Evolutionary conservation across 306 rosid species (phyloP).

Genomic region (Vigna radiata): DNA sequence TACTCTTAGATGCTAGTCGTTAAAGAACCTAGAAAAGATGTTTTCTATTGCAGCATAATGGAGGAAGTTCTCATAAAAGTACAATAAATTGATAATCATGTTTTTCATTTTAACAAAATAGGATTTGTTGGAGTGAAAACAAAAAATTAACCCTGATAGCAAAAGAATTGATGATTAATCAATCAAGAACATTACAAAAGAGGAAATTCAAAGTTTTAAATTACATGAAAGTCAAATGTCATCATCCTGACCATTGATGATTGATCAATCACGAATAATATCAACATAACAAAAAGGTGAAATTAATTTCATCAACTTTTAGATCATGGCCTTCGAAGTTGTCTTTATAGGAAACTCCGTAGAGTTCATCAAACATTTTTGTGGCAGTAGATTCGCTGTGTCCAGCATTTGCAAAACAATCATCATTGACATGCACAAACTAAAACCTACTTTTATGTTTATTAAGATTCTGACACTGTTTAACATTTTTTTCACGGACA

Average conservation of each 20-base stretch:
- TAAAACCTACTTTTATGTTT: not conserved
- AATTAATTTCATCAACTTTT: not conserved
- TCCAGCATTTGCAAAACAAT: conserved; percentile 4
- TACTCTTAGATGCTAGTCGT: not conserved
- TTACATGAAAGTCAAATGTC: conserved; percentile 1
- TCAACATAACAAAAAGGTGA: not conserved
- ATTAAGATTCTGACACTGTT: not conserved
- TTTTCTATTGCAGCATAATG: not conserved
- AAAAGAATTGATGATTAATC: not conserved
- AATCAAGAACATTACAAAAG: not conserved
- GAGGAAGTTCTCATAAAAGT: not conserved
- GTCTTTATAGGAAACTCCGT: not conserved
- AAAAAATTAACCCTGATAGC: not conserved
- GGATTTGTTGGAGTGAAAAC: not conserved
- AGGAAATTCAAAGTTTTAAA: not conserved
- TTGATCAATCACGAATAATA: not conserved
- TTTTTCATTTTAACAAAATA: not conserved
- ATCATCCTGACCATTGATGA: not conserved
- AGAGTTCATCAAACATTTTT: not conserved
- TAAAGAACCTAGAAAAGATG: not conserved
- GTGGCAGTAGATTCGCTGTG: not conserved
- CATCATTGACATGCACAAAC: not conserved
- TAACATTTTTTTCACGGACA: not conserved
- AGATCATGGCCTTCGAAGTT: not conserved
- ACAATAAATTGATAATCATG: not conserved